These are phyloP conservation scores for Smittium culicis DNA, from an alignment of 371 early-diverging fungal species.

Conservation along the genomic window DNA sequence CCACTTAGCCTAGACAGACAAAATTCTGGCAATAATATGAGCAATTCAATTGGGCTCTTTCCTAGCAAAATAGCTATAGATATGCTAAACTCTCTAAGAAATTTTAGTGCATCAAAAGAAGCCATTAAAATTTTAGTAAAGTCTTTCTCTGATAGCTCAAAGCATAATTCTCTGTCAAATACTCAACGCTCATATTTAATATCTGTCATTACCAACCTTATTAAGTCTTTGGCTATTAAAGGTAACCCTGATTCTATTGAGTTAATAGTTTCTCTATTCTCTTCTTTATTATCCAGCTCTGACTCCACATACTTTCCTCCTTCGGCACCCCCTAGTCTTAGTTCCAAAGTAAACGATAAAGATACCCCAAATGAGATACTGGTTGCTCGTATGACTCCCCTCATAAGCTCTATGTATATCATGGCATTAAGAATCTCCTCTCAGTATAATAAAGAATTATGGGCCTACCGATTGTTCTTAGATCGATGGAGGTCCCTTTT, in stretches of 20 bases:
- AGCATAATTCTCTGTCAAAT: not conserved
- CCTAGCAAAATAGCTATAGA: not conserved
- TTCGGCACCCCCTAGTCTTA: not conserved
- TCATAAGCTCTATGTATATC: not conserved
- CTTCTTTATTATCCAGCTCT: not conserved
- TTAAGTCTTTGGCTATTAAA: not conserved
- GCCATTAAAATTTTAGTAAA: not conserved
- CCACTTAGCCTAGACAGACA: not conserved
- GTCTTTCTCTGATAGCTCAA: not conserved
- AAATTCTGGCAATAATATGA: not conserved
- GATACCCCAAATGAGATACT: not conserved
- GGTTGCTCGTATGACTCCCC: not conserved
- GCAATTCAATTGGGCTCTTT: not conserved
- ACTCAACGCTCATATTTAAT: not conserved
- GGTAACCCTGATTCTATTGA: not conserved
- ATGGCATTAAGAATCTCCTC: not conserved
- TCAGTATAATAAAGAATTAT: constrained; percentile 7
- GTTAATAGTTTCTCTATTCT: not conserved
- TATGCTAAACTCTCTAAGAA: not conserved
- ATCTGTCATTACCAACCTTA: not conserved
- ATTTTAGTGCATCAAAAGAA: not conserved
- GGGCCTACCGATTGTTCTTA: constrained; percentile 4
- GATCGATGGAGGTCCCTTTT: not conserved
- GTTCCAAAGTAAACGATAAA: not conserved
- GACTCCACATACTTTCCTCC: not conserved